Percentiles rank a stretch among this genome's conserved stretches.
Evolutionary conservation across 2,329 filamentous ascomycete genomes (phyloP).

Genomic region (Davidsoniella virescens): DNA sequence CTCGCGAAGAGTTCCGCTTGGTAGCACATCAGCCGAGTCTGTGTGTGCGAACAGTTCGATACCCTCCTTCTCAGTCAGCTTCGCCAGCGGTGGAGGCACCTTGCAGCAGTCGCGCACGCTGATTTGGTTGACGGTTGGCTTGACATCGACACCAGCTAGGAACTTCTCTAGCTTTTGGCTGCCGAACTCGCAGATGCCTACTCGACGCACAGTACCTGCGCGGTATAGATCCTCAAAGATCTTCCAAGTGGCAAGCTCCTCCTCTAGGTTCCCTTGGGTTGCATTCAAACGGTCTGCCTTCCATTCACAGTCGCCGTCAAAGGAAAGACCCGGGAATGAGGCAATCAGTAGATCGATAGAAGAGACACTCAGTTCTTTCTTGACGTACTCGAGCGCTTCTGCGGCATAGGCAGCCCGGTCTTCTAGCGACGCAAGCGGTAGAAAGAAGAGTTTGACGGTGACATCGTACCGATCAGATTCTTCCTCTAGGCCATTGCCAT

Average conservation of each 20-base stretch:
- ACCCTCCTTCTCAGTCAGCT: slow-evolving; percentile 64
- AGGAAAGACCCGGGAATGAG: slow-evolving; percentile 83
- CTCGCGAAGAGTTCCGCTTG: slow-evolving; percentile 68
- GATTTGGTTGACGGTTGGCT: slow-evolving; percentile 83
- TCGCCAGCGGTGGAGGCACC: slow-evolving; percentile 71
- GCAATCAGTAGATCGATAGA: slow-evolving; percentile 79
- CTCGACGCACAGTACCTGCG: slow-evolving; percentile 52
- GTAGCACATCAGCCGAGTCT: slow-evolving; percentile 83
- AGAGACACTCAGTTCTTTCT: slow-evolving; percentile 59
- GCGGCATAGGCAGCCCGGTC: slow-evolving; percentile 53
- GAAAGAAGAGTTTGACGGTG: slow-evolving; percentile 87
- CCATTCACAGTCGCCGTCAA: slow-evolving; percentile 83
- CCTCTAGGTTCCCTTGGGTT: slow-evolving; percentile 46
- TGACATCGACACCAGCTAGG: slow-evolving; percentile 50
- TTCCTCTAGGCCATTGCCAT: slow-evolving; percentile 56
- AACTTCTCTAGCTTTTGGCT: slow-evolving; percentile 68
- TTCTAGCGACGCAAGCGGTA: slow-evolving; percentile 51
- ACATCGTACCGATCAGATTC: slow-evolving; percentile 80
- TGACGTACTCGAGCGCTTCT: slow-evolving; percentile 66
- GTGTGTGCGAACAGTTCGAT: slow-evolving; percentile 89
- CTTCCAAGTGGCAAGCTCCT: slow-evolving; percentile 52
- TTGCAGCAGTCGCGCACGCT: slow-evolving; percentile 93
- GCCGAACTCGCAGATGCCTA: slow-evolving; percentile 86
- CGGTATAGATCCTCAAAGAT: slow-evolving; percentile 57
- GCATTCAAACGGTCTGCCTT: slow-evolving; percentile 48